Percentiles rank a stretch among this genome's conserved stretches.
Conservation (phyloP, 1,284 basidiomycete species). For the Tranzscheliella williamsii region DNA sequence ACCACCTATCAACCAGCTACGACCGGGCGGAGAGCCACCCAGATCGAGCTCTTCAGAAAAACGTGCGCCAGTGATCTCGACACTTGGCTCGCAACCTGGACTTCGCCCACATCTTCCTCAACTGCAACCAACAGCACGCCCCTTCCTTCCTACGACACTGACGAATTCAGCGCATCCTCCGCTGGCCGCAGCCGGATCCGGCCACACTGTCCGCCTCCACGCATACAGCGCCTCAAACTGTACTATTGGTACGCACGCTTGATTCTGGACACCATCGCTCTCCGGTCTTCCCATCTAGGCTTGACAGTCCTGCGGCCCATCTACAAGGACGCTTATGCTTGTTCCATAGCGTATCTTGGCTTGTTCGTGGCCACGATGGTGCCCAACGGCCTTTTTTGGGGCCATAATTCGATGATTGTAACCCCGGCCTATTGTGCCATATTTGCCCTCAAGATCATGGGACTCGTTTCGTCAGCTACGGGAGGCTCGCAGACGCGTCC, state of each 20-base stretch:
- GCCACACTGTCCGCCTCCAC: conserved; percentile 11
- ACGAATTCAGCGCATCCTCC: background rate
- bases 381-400: conserved; percentile 31
- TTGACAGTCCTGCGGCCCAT: conserved; percentile 22
- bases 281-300: conserved; percentile 29
- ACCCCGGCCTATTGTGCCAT: conserved; percentile 44
- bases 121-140: no score
- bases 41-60: conserved; percentile 37
- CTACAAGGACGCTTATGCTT: conserved; percentile 42
- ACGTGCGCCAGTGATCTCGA: conserved; percentile 30
- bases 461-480: conserved; percentile 13
- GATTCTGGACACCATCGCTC: conserved; percentile 35
- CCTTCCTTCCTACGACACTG: background rate
- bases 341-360: conserved; percentile 41
- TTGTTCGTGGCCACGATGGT: conserved; percentile 42
- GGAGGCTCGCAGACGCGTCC: background rate
- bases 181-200: background rate
- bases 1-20: conserved; percentile 2
- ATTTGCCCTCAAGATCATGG: conserved; percentile 40
- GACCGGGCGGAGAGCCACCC: conserved; percentile 11
- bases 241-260: conserved; percentile 43
- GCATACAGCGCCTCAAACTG: conserved; percentile 21
- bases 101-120: conserved; percentile 7
- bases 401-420: conserved; percentile 42
- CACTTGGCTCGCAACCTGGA: conserved; percentile 42